A percentile compares a stretch with the other conserved stretches of the same genome.
phyloP scores from a whole-genome alignment of 768 basidiomycete genomes.

The Boletus patriciae region DNA sequence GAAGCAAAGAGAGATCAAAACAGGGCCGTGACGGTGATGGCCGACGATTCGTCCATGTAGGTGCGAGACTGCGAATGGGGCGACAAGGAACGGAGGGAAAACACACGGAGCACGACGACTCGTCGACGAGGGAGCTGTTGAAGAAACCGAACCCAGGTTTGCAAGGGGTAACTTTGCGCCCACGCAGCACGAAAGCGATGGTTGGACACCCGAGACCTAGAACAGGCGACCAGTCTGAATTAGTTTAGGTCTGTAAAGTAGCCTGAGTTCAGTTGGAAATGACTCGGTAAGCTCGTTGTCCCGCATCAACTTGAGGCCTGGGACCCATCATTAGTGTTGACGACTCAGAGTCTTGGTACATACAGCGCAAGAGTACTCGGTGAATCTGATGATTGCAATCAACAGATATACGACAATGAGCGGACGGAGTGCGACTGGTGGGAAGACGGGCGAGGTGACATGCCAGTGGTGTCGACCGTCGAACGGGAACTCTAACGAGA shows the following conservation, averaged over 20 bases:
- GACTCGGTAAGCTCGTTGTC: neutral
- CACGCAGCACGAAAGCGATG: constrained; percentile 38
- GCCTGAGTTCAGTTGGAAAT: constrained; percentile 35
- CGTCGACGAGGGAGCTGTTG: constrained; percentile 56
- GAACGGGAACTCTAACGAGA: too few species aligned
- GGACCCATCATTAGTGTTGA: too few species aligned
- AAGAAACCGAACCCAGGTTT: constrained; percentile 54
- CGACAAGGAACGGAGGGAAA: neutral
- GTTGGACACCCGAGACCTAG: constrained; percentile 57
- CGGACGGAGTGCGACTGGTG: too few species aligned
- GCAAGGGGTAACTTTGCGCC: constrained; percentile 51
- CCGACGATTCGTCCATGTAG: neutral
- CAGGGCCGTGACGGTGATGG: constrained; percentile 64
- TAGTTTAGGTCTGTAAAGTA: constrained; percentile 68
- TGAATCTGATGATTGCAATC: too few species aligned
- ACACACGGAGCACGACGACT: constrained; percentile 60
- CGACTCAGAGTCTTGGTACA: too few species aligned
- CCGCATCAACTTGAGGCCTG: too few species aligned
- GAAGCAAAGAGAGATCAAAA: constrained; percentile 58
- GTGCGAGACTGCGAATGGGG: neutral
- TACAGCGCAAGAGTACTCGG: too few species aligned
- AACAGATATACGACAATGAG: too few species aligned
- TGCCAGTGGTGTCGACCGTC: too few species aligned
- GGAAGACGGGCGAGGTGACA: too few species aligned
- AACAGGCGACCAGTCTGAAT: constrained; percentile 61